Percentiles rank a stretch among this genome's conserved stretches.
These are phyloP conservation scores for Naganishia antarctica DNA, from an alignment of 768 basidiomycete species.

Conservation along the genomic window DNA sequence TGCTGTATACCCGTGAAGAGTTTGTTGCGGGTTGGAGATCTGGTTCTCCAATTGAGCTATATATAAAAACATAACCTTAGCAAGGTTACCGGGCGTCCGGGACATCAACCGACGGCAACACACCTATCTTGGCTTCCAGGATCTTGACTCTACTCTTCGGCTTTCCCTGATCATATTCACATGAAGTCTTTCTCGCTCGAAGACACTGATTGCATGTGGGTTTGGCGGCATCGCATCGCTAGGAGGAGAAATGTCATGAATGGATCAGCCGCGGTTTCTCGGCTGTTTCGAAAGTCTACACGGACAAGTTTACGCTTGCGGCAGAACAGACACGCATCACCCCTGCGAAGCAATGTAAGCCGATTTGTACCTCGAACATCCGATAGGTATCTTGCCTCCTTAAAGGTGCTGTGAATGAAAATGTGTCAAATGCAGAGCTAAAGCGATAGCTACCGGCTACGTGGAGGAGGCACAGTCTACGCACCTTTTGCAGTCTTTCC, in stretches of 20 bases:
- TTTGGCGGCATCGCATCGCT: conserved; percentile 20
- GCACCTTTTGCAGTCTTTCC: conserved; percentile 4
- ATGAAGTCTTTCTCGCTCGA: conserved; percentile 5
- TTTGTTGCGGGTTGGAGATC: conserved; percentile 7
- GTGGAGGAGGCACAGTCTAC: too few species aligned
- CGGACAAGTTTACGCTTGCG: conserved; percentile 45
- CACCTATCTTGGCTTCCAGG: conserved; percentile 26
- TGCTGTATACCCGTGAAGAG: neutral
- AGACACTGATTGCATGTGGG: conserved; percentile 17
- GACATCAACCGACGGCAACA: neutral
- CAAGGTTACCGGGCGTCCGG: neutral
- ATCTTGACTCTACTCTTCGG: conserved; percentile 18
- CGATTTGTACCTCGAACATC: too few species aligned
- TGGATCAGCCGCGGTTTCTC: neutral
- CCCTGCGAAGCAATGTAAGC: neutral
- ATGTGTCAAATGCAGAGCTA: too few species aligned
- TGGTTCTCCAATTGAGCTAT: conserved; percentile 6
- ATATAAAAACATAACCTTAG: too few species aligned
- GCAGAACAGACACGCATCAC: conserved; percentile 17
- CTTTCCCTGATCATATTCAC: conserved; percentile 20
- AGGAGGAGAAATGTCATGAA: conserved; percentile 20
- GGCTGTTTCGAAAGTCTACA: neutral
- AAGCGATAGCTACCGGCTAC: too few species aligned
- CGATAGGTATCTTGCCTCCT: too few species aligned
- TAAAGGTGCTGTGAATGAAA: too few species aligned